These are phyloP conservation scores for Eucalyptus globulus DNA, from an alignment of 345 rosid species.

Conservation along the genomic window DNA sequence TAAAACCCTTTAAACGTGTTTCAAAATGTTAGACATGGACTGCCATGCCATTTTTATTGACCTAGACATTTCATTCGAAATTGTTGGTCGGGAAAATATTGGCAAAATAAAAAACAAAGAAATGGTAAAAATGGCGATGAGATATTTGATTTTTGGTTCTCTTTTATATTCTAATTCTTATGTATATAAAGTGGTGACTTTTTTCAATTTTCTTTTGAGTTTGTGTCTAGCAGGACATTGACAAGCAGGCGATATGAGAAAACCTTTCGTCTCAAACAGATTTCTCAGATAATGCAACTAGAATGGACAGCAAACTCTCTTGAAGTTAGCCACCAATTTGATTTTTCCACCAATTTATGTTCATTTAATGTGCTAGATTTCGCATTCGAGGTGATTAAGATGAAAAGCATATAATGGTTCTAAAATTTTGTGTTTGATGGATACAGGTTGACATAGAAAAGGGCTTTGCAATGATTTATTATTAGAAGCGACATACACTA, in stretches of 20 bases:
- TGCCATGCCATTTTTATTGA: not conserved
- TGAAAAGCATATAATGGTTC: not conserved
- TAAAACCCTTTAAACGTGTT: not conserved
- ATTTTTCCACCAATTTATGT: not conserved
- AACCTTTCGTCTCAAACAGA: not conserved
- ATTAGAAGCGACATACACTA: not conserved
- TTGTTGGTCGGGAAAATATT: not conserved
- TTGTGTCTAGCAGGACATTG: not conserved
- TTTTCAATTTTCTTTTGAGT: not conserved
- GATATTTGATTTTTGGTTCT: not conserved
- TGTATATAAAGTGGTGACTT: not conserved
- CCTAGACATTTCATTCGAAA: not conserved
- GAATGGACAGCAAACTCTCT: not conserved
- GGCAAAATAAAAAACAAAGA: not conserved
- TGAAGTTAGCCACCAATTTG: not conserved
- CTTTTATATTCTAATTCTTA: not conserved
- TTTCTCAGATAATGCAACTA: not conserved
- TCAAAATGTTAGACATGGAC: not conserved
- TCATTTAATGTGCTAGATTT: not conserved
- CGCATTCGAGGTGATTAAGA: not conserved
- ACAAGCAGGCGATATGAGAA: not conserved
- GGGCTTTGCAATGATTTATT: not conserved
- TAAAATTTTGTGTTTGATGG: not conserved
- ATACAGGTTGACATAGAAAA: not conserved
- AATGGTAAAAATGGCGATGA: not conserved